Conservation (phyloP, 2,329 filamentous ascomycete species). For the Tolypocladium cylindrosporum region DNA sequence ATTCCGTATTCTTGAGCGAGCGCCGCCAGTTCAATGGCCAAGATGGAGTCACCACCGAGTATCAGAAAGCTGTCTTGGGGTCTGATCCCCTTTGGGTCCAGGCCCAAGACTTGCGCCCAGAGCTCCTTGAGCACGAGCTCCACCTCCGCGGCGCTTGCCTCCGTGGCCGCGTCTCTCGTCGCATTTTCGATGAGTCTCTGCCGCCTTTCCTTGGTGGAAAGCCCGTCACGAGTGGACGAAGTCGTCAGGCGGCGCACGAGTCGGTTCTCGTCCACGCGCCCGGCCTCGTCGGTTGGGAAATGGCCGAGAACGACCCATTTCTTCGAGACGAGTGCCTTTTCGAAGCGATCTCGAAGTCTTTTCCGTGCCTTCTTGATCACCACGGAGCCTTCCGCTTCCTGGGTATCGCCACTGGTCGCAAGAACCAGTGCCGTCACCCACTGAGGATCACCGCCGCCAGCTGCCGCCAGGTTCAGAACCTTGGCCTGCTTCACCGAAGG, state of each 20-base stretch:
- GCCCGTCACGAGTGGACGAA: background rate
- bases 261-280: background rate
- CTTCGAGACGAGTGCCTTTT: background rate
- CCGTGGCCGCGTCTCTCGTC: background rate
- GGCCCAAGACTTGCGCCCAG: background rate
- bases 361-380: background rate
- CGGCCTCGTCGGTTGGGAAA: background rate
- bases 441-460: background rate
- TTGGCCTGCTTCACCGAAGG: background rate
- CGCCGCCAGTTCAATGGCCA: background rate
- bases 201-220: background rate
- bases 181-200: background rate
- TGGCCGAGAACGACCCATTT: background rate
- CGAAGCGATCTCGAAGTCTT: background rate
- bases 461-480: background rate
- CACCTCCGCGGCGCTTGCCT: background rate
- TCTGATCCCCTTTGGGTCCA: background rate
- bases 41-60: background rate
- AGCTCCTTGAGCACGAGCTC: background rate
- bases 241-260: background rate
- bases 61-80: background rate
- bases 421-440: background rate
- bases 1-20: background rate
- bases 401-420: background rate
- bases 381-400: background rate